phyloP scores from a whole-genome alignment of 2,329 filamentous ascomycete species.

The Beauveria sp. region DNA sequence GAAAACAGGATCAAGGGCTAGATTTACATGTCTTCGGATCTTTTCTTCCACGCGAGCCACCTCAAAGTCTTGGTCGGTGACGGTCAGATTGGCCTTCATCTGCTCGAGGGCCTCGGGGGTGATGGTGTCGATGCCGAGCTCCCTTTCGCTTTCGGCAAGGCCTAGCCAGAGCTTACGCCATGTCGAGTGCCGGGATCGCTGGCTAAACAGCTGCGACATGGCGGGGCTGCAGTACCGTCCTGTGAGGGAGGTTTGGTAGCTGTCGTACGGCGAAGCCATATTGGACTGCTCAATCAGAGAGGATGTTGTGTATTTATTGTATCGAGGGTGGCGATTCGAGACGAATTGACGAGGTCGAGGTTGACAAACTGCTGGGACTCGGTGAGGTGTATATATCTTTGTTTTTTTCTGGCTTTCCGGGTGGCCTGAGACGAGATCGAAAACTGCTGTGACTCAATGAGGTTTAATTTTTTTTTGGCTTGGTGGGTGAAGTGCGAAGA shows the following conservation, averaged over 20 bases:
- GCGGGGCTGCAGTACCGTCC: slow-evolving; percentile 65
- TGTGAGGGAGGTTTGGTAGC: slow-evolving; percentile 59
- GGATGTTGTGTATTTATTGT: no score
- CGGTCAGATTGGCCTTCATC: slow-evolving; percentile 65
- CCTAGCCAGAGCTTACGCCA: slow-evolving; percentile 83
- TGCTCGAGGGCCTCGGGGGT: slow-evolving; percentile 66
- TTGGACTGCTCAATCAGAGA: not conserved
- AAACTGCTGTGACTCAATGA: no score
- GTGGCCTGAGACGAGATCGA: no score
- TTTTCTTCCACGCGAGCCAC: slow-evolving; percentile 71
- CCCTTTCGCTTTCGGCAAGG: slow-evolving; percentile 75
- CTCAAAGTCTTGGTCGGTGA: slow-evolving; percentile 73
- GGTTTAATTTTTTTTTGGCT: no score
- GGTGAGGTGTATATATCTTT: no score
- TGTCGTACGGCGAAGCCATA: slow-evolving; percentile 19
- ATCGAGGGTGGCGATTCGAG: no score
- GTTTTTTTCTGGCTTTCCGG: no score
- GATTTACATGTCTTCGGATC: slow-evolving; percentile 46
- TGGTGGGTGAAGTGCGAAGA: no score
- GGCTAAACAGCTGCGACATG: slow-evolving; percentile 75
- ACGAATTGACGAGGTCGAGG: no score
- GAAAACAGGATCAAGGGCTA: no score
- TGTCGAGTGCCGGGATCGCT: slow-evolving; percentile 64
- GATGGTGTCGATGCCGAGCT: slow-evolving; percentile 67
- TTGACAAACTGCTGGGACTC: no score